Evolutionary conservation across 441 rosid species (phyloP), one percentile per base, ranked within the genome.

Genomic region (Erodium trifolium): DNA sequence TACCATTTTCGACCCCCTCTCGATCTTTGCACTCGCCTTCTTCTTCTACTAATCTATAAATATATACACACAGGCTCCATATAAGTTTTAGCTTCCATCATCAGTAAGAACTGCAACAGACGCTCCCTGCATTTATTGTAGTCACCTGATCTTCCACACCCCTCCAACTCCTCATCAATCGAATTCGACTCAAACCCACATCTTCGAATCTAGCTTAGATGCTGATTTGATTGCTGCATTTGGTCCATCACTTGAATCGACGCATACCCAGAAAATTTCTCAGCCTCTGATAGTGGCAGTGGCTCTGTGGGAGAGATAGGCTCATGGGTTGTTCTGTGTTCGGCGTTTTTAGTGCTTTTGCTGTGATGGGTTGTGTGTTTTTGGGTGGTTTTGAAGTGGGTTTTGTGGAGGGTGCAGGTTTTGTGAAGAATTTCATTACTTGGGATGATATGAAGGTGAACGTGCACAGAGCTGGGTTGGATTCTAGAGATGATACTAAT

Each of bases 391-490:
- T 71, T 71, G 75, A 62, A 41, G 35, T 68, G 51, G 72, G 75
- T 43, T 71, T 60, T 8, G 66, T 67, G n/a, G 69, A 67, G 41
- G 43, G 18, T 8, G 71, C 47, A 2, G 67, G 14, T 1, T 39
- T 51, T 51, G 60, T 6, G 72, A 80, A 23, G 70, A 73, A 34
- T 62, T 83, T 73, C 68, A 87, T 93, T 65, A 82, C 85, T 49
- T 93, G 97, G 98, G 94, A 85, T 77, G 98, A 90, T 16, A 23
- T 89, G 80, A 82, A 72, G 66, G 76, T 90, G 75, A 82, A 82
- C 68, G 76, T 70, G 68, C 72, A 70, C 14, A 69, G 53, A 45
- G 60, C 60, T n/a, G 63, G 70, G 60, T 0, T 75, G 76, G 77
- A 53, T 49, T 16, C 79, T 53, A 72, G 71, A 71, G 77, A 79